These are phyloP conservation scores for Sonneratia caseolaris DNA, from an alignment of 345 rosid genomes.

Conservation along the genomic window DNA sequence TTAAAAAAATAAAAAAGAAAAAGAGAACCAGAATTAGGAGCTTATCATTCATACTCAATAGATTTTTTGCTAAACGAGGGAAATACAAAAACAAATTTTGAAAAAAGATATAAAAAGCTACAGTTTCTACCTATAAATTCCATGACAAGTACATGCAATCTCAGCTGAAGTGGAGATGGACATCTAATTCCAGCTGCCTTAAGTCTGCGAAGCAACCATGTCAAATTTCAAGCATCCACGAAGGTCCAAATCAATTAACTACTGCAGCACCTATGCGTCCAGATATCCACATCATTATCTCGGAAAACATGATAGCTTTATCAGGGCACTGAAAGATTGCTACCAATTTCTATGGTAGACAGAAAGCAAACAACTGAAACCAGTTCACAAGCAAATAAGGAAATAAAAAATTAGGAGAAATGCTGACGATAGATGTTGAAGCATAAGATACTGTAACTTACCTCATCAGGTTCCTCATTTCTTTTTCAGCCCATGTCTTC, in stretches of 20 bases:
- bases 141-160: conserved; percentile 95
- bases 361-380: not conserved
- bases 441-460: conserved; percentile 9
- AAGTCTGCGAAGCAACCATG: conserved; percentile 41
- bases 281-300: not conserved
- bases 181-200: conserved; percentile 92
- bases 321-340: not conserved
- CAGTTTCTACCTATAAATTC: conserved; percentile 73
- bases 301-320: not conserved
- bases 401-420: not conserved
- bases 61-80: not conserved
- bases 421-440: not conserved
- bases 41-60: not conserved
- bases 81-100: not conserved
- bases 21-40: not conserved
- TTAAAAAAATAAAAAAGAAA: not conserved
- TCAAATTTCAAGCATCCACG: not conserved
- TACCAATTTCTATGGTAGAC: not conserved
- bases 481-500: conserved; percentile 97
- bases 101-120: not conserved
- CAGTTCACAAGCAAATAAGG: not conserved
- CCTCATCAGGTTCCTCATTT: conserved; percentile 94
- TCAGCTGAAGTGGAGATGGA: conserved; percentile 60
- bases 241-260: not conserved
- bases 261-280: not conserved